Conservation (phyloP, 805 yeast species). For the Ogataea neopini region DNA sequence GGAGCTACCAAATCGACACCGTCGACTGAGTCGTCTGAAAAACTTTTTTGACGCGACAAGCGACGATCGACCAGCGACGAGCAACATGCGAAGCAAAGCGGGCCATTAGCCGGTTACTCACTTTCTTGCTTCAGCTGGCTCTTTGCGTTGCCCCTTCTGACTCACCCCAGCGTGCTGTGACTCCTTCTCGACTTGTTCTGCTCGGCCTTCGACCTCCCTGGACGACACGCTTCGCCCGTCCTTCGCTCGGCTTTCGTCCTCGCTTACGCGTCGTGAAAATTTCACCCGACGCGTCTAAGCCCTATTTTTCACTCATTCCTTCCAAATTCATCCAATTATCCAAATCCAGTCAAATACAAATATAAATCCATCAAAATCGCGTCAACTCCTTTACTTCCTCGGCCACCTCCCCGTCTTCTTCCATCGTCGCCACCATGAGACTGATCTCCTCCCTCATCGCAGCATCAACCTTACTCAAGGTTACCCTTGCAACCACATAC, state of each 20-base stretch:
- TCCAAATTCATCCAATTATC: no score
- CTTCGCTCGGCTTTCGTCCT: background rate
- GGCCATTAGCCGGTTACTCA: no score
- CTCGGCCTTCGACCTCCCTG: no score
- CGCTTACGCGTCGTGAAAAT: background rate
- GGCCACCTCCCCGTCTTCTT: background rate
- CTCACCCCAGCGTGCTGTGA: no score
- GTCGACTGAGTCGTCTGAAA: no score
- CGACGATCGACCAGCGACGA: background rate
- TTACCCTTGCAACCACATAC: constrained; percentile 13
- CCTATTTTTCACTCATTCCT: background rate
- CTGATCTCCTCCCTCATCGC: background rate
- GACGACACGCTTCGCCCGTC: background rate
- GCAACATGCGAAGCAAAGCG: background rate
- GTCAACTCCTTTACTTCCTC: background rate
- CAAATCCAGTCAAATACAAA: no score
- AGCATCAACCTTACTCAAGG: background rate
- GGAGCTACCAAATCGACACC: background rate
- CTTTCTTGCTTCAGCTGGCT: no score
- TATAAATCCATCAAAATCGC: background rate
- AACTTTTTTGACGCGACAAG: no score
- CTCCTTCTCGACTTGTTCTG: background rate
- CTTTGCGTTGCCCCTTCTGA: no score
- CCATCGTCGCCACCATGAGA: background rate
- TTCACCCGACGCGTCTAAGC: background rate